Percentiles rank a stretch among this genome's conserved stretches.
Conservation (phyloP, 2,329 filamentous ascomycete genomes). For the Colletotrichum trifolii region DNA sequence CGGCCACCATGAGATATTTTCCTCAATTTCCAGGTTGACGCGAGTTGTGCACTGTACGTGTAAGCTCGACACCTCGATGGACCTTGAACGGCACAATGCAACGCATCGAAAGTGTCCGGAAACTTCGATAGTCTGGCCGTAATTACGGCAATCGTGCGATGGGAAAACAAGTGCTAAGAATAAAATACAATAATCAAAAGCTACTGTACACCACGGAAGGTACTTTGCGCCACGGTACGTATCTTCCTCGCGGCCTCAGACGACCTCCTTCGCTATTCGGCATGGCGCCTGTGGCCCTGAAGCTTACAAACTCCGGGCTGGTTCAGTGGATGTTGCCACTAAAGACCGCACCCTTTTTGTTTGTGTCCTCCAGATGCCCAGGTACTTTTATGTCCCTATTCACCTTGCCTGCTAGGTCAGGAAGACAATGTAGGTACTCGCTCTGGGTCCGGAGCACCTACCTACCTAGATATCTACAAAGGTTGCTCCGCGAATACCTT, state of each 20-base stretch:
- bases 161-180: not conserved
- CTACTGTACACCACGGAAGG: not conserved
- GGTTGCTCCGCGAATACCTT: no score
- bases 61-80: not conserved
- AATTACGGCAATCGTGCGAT: not conserved
- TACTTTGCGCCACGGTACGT: not conserved
- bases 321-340: slow-evolving; percentile 4
- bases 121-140: no score
- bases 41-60: slow-evolving; percentile 19
- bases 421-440: not conserved
- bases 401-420: not conserved
- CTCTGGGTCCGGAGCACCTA: not conserved
- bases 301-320: slow-evolving; percentile 23
- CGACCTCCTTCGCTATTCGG: slow-evolving; percentile 8
- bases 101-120: not conserved
- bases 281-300: slow-evolving; percentile 22
- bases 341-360: slow-evolving; percentile 12
- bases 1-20: slow-evolving; percentile 20
- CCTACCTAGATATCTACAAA: no score
- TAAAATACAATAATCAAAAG: not conserved
- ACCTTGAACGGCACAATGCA: slow-evolving; percentile 1
- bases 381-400: not conserved
- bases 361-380: slow-evolving; percentile 9
- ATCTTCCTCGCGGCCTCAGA: not conserved
- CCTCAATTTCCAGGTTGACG: slow-evolving; percentile 17